Evolutionary conservation across 768 basidiomycete species (phyloP).

Genomic region (Exsudoporus frostii): DNA sequence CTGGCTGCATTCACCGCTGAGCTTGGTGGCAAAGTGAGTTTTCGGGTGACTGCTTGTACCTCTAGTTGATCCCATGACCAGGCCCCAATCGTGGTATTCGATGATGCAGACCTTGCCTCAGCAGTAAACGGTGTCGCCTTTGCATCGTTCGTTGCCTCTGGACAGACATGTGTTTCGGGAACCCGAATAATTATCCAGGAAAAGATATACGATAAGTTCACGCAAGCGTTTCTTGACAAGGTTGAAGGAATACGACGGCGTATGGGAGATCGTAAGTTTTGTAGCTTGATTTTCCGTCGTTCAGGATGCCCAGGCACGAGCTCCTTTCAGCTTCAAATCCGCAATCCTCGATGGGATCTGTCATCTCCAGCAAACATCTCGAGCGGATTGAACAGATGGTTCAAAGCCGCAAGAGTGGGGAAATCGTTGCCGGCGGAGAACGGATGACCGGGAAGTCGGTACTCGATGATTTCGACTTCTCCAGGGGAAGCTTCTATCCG

Average conservation of each 20-base stretch:
- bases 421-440: conserved; percentile 59
- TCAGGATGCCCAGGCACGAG: background rate
- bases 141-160: conserved; percentile 81
- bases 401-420: conserved; percentile 44
- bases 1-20: conserved; percentile 78
- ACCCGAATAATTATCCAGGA: conserved; percentile 77
- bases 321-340: conserved; percentile 57
- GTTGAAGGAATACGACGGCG: conserved; percentile 55
- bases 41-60: background rate
- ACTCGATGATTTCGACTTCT: conserved; percentile 71
- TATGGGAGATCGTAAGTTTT: conserved; percentile 75
- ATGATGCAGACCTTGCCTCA: conserved; percentile 69
- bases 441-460: conserved; percentile 59
- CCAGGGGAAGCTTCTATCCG: conserved; percentile 70
- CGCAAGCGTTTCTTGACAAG: conserved; percentile 60
- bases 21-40: conserved; percentile 73
- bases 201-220: conserved; percentile 64
- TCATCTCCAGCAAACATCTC: conserved; percentile 68
- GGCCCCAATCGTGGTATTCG: conserved; percentile 80
- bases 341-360: conserved; percentile 72
- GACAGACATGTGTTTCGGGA: conserved; percentile 92
- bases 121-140: conserved; percentile 84
- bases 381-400: conserved; percentile 59
- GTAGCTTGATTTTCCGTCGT: background rate
- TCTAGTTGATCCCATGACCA: conserved; percentile 26